Evolutionary conservation across 768 basidiomycete species (phyloP), one percentile per base, ranked within the genome.

Genomic region (Holtermanniella nyarrowii): DNA sequence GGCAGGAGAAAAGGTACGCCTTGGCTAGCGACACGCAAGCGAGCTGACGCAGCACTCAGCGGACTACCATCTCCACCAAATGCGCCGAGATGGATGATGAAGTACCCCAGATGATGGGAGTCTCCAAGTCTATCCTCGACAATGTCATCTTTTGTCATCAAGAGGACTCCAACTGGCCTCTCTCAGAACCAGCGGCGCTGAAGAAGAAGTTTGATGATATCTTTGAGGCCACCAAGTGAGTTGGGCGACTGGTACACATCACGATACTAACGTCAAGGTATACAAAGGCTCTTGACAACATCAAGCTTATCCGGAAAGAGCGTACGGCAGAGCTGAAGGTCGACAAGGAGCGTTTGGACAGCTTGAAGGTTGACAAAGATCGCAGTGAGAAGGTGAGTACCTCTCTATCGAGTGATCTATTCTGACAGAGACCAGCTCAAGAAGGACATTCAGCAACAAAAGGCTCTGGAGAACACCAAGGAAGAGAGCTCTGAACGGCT

Each of bases 131-230:
- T n/a, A 91, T 99, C 27, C 81, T 97, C 21, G 93, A 97, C 62
- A 97, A 96, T 66, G 95, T 99, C 63, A 97, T 99, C 45, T 99
- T 99, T 65, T 99, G 95, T 71, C 95, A 99, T 71, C 95, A 99
- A 72, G 95, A 99, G 64, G 95, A 99, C 48, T 91, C 89, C 0
- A 96, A 88, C 63, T 99, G 95, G 95, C 95, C 95, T 0, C 77
- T 99, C 21, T 78, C 90, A 0, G 95, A 97, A 61, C 86, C 93
- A 1, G 75, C 86, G 11, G 79, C 82, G 0, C 73, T 99, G 31
- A 99, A 99, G 78, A 97, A 96, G 78, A 97, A 97, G 69, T 99
- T 99, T 55, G 95, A 99, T 62, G 95, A 99, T 63, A 99, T 99
- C 51, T 97, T 99, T 62, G 95, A 99, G 72, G 95, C 95, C 3